phyloP scores from a whole-genome alignment of 1,284 basidiomycete genomes.

The Apiotrichum akiyoshidainum region DNA sequence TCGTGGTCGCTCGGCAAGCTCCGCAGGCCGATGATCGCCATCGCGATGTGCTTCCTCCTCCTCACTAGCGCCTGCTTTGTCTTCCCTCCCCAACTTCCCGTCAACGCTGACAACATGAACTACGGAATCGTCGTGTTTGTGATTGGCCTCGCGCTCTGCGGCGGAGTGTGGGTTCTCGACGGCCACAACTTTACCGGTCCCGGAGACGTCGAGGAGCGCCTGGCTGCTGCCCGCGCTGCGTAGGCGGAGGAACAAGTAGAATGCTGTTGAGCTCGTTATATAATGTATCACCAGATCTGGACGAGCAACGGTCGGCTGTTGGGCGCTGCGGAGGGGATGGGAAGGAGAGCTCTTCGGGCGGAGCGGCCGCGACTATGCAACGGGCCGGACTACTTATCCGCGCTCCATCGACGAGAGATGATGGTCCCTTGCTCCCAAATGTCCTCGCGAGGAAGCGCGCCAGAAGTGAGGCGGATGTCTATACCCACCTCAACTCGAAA shows the following conservation, averaged over 20 bases:
- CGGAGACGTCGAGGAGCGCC: slow-evolving; percentile 36
- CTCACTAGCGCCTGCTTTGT: slow-evolving; percentile 55
- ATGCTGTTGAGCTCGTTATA: too few relatives aligned
- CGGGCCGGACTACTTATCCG: too few relatives aligned
- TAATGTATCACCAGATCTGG: too few relatives aligned
- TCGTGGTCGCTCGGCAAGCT: slow-evolving; percentile 43
- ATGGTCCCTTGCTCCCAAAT: too few relatives aligned
- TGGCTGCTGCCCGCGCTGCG: slow-evolving; percentile 15
- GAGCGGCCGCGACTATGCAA: too few relatives aligned
- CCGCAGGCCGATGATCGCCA: slow-evolving; percentile 44
- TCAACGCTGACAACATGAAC: slow-evolving; percentile 51
- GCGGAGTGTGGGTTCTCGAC: slow-evolving; percentile 45
- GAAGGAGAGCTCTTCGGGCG: too few relatives aligned
- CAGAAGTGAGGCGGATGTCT: too few relatives aligned
- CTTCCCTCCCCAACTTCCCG: slow-evolving; percentile 53
- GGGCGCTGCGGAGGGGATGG: too few relatives aligned
- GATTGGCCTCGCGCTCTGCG: slow-evolving; percentile 38
- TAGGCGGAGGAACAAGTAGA: background rate
- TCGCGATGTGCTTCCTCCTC: slow-evolving; percentile 48
- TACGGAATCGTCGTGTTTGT: slow-evolving; percentile 50
- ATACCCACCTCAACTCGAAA: too few relatives aligned
- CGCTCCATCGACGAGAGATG: too few relatives aligned
- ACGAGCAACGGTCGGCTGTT: too few relatives aligned
- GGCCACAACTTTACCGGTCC: slow-evolving; percentile 50
- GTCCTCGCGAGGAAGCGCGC: too few relatives aligned